Percentiles rank a stretch among this genome's conserved stretches.
phyloP scores from a whole-genome alignment of 768 basidiomycete species.

The Leccinum incarnatum region DNA sequence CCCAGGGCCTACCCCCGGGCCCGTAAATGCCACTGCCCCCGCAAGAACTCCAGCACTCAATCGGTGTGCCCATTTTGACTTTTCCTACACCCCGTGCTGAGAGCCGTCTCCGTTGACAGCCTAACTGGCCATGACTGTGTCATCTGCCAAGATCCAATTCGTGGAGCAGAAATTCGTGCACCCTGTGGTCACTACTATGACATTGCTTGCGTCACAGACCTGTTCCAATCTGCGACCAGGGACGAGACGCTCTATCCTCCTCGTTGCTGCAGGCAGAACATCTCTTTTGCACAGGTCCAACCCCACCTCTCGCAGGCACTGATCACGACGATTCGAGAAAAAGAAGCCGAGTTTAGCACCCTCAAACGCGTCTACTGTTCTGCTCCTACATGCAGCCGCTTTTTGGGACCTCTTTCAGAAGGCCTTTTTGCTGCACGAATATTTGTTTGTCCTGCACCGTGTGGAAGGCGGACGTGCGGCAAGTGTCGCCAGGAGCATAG shows the following conservation, averaged over 20 bases:
- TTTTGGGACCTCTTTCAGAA: conserved; percentile 34
- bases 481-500: conserved; percentile 24
- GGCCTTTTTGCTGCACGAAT: conserved; percentile 20
- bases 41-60: not conserved
- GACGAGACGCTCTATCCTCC: conserved; percentile 44
- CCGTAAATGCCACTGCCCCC: not conserved
- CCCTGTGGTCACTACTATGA: conserved; percentile 39
- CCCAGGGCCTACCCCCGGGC: too few species aligned
- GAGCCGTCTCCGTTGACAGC: not conserved
- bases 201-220: conserved; percentile 30
- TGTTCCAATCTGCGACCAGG: conserved; percentile 33
- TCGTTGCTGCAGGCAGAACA: conserved; percentile 35
- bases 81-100: not conserved
- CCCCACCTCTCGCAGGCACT: conserved; percentile 23
- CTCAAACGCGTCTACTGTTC: conserved; percentile 39
- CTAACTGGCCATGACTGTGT: conserved; percentile 33
- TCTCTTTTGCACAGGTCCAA: conserved; percentile 27
- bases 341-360: conserved; percentile 31
- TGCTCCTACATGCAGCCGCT: conserved; percentile 34
- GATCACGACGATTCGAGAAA: conserved; percentile 23
- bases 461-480: conserved; percentile 24
- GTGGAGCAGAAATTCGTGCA: conserved; percentile 23
- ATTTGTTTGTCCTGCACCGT: conserved; percentile 24
- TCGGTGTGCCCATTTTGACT: conserved; percentile 12
- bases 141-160: conserved; percentile 34